Base-by-base conservation (phyloP, 192 early-diverging fungal species). In the Pecoramyces ruminantium region DNA sequence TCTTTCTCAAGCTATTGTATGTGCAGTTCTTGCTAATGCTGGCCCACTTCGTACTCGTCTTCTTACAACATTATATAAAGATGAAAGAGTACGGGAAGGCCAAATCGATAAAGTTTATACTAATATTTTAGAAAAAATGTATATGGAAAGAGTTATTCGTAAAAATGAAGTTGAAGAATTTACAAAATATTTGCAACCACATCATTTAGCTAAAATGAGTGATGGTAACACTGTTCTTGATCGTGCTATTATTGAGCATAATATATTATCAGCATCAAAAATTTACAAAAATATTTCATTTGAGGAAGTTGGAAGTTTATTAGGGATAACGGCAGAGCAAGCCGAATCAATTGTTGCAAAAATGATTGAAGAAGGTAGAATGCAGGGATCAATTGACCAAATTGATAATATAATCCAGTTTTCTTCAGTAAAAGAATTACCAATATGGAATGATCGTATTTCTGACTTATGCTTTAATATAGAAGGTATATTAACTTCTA, bases 241-340 rank as follows among this genome's bases (percentile, higher is more conserved):
- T 83, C 89, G 94, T 4, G 97, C 96, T 13, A 95, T 98, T 29
- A 96, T 94, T 58, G 96, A 98, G 85, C 97, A 98, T 86, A 98
- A 98, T 84, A 83, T 91, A 28, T 87, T 97, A 77, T 90, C 95
- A 21, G 92, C 95, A 2, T 94, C 93, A 81, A 93, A 92, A 81
- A 89, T 99, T 78, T 99, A 99, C 85, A 92, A 94, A 81, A 96
- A 94, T 83, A 97, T 99, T 77, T 88, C 88, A 38, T 96, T 99
- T 83, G 91, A 90, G 51, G 93, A 97, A 83, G 88, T 99, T 29
- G 94, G 93, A 5, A 87, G 86, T 11, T 84, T 95, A 79, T 84
- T 99, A 27, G 93, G 88, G 5, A 92, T 97, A 38, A 86, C 89
- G 13, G 84, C 91, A 1, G 94, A 95, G 28, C 88, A 94, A 79